A percentile compares a stretch with the other conserved stretches of the same genome.
Evolutionary conservation across 805 yeast species (phyloP).

Genomic region (Myxozyma monticola): DNA sequence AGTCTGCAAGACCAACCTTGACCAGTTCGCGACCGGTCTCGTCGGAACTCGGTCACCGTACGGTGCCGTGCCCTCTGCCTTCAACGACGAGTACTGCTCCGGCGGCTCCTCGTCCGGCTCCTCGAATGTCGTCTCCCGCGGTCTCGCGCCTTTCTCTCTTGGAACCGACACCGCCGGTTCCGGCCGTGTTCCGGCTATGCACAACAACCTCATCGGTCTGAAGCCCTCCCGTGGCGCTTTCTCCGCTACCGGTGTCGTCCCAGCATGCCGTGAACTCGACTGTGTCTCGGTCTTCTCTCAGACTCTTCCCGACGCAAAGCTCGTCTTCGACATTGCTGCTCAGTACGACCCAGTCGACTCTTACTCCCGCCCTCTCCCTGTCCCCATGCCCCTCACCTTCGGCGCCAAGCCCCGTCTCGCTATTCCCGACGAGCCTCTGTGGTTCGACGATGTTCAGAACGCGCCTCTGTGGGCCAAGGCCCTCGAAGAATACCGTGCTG

Average conservation of each 20-base stretch:
- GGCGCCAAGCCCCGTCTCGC: constrained; percentile 65
- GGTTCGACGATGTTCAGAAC: constrained; percentile 85
- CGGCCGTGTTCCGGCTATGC: constrained; percentile 96
- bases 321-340: constrained; percentile 68
- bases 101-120: constrained; percentile 98
- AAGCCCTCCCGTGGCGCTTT: constrained; percentile 90
- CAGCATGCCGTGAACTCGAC: constrained; percentile 95
- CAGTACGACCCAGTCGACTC: constrained; percentile 72
- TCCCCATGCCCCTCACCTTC: constrained; percentile 60
- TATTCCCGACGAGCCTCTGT: constrained; percentile 68
- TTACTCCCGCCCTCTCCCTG: constrained; percentile 75
- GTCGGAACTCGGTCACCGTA: constrained; percentile 96
- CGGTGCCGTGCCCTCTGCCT: constrained; percentile 81
- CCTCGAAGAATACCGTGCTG: constrained; percentile 49
- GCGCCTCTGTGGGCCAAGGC: constrained; percentile 66
- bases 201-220: constrained; percentile 87
- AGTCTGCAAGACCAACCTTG: constrained; percentile 91
- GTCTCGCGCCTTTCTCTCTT: constrained; percentile 81
- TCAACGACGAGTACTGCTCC: constrained; percentile 71
- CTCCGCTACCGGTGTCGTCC: constrained; percentile 89
- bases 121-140: constrained; percentile 83
- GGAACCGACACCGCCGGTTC: constrained; percentile 99
- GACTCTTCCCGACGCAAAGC: constrained; percentile 79
- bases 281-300: constrained; percentile 84
- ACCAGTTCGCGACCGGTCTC: constrained; percentile 96